These are phyloP conservation scores for Tilletia caries DNA, from an alignment of 1,284 basidiomycete genomes.

Conservation along the genomic window DNA sequence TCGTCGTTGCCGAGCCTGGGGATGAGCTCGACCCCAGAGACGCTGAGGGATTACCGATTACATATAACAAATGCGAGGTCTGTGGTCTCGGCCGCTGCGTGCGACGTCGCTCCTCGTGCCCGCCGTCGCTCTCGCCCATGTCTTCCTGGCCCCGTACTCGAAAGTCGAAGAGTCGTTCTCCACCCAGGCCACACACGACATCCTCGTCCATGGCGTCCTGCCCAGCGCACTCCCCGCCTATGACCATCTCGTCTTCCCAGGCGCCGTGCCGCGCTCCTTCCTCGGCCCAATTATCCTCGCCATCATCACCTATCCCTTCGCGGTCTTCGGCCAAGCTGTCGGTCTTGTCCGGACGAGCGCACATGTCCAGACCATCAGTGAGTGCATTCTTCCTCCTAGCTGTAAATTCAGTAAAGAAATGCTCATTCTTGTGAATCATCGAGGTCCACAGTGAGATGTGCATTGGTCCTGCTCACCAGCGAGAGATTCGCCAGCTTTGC, in stretches of 20 bases:
- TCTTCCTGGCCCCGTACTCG: conserved; percentile 76
- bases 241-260: conserved; percentile 85
- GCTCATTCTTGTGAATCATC: no score
- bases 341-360: conserved; percentile 61
- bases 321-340: conserved; percentile 53
- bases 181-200: conserved; percentile 84
- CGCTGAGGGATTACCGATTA: conserved; percentile 1
- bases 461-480: conserved; percentile 68
- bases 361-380: conserved; percentile 65
- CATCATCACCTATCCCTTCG: conserved; percentile 37
- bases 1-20: no score
- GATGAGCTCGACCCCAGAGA: conserved; percentile 2
- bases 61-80: neutral
- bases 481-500: conserved; percentile 66
- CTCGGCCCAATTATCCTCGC: conserved; percentile 62
- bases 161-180: conserved; percentile 98
- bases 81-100: neutral
- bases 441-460: conserved; percentile 65
- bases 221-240: conserved; percentile 60
- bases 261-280: conserved; percentile 84
- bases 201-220: conserved; percentile 70
- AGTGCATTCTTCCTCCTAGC: conserved; percentile 37
- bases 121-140: conserved; percentile 64
- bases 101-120: conserved; percentile 58
- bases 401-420: no score